Conservation (phyloP, 208 protist species). For the Trypanosoma brucei region DNA sequence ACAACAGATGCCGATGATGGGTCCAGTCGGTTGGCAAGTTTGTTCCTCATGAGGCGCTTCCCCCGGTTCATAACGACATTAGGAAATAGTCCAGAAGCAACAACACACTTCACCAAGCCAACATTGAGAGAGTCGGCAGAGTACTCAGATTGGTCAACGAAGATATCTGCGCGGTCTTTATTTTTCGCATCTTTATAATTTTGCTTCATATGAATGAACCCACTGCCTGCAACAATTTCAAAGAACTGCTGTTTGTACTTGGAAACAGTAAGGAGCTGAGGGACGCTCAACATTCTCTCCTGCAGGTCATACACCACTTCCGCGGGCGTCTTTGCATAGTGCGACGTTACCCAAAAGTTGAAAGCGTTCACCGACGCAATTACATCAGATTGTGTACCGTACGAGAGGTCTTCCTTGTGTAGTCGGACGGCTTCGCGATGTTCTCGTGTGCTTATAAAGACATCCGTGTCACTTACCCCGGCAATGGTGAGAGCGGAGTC, state of each 20-base stretch:
- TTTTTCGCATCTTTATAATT: conserved; percentile 1
- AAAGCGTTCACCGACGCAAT: conserved; percentile 86
- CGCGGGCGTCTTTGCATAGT: conserved; percentile 29
- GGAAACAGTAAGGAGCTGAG: conserved; percentile 50
- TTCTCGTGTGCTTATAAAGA: conserved; percentile 58
- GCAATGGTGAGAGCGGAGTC: conserved; percentile 94
- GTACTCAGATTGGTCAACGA: conserved; percentile 57
- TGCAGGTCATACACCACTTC: conserved; percentile 40
- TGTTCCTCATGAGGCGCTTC: conserved; percentile 39
- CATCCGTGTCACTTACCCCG: conserved; percentile 45
- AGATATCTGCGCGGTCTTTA: conserved; percentile 26
- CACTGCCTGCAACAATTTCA: conserved; percentile 42
- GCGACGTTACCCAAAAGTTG: conserved; percentile 79
- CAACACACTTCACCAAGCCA: conserved; percentile 58
- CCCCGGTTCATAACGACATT: conserved; percentile 57
- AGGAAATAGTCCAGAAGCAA: conserved; percentile 59
- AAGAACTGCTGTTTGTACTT: conserved; percentile 76
- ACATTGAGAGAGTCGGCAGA: conserved; percentile 56
- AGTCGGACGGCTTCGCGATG: conserved; percentile 48
- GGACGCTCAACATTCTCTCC: conserved; percentile 54
- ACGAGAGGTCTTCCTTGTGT: conserved; percentile 75
- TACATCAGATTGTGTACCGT: conserved; percentile 70
- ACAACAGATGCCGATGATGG: conserved; percentile 49
- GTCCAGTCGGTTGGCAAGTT: conserved; percentile 35
- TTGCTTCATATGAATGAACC: conserved; percentile 31